Base-by-base conservation (phyloP, 2,329 filamentous ascomycete species). In the Torrubiellomyces zombiae region DNA sequence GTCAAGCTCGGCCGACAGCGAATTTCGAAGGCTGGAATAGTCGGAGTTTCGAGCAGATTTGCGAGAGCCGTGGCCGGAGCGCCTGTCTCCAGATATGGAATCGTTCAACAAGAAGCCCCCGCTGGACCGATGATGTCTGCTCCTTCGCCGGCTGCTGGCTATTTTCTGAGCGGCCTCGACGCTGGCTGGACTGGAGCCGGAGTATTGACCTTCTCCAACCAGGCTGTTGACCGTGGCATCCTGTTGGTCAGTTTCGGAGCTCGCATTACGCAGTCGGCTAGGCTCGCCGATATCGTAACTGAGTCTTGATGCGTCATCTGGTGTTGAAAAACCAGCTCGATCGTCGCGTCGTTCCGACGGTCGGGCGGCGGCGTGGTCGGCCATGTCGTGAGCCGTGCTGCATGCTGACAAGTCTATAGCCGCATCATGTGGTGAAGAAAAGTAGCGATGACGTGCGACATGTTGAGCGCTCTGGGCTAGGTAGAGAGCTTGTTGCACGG, bases 91-190 rank as follows among this genome's bases (percentile, higher is more conserved):
- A n/a, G 34, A 37, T 12, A 60, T 38, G 3, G 52, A 39, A 33
- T 63, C 60, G 16, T 56, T 47, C 9, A 68, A 50, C 25, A 68
- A 50, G 36, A 69, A 69, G 6, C 56, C 58, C 23, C 61, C 58
- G 32, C 50, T 55, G 5, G 59, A 49, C 10, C 59, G 53, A 16
- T 52, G 46, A 37, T 55, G 63, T 26, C 56, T 47, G 20, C 37
- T 44, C 30, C 45, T 38, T 21, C 42, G 39, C 12, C 37, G 28
- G 30, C 46, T 41, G 18, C 39, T n/a, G n/a, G n/a, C n/a, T n/a
- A n/a, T n/a, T n/a, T n/a, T n/a, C n/a, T n/a, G n/a, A n/a, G n/a
- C n/a, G n/a, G n/a, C n/a, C n/a, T n/a, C n/a, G n/a, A n/a, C n/a
- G n/a, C n/a, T n/a, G n/a, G n/a, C n/a, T n/a, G n/a, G n/a, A n/a